Evolutionary conservation across 495 filamentous ascomycete genomes (phyloP).

Genomic region (Cercophora samala): DNA sequence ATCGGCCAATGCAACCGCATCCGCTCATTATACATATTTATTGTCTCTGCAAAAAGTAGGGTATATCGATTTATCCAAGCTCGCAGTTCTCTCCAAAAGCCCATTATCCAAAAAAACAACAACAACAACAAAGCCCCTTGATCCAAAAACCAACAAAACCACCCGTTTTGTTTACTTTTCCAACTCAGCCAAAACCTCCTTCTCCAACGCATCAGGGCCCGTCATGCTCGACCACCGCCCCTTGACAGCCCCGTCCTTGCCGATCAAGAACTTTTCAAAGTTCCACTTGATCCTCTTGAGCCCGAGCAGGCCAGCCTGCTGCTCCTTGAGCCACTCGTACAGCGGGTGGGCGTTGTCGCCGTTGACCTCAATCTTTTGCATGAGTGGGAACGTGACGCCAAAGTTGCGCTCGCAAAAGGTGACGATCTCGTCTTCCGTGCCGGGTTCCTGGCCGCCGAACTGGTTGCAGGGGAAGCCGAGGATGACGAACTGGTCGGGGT

Average conservation of each 20-base stretch:
- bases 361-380: constrained; percentile 92
- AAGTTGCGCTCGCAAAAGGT: constrained; percentile 92
- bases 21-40: too few species aligned
- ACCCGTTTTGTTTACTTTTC: constrained; percentile 14
- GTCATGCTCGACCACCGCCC: constrained; percentile 77
- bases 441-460: constrained; percentile 88
- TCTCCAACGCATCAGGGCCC: constrained; percentile 78
- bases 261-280: constrained; percentile 95
- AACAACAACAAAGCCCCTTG: neutral
- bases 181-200: constrained; percentile 70
- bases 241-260: constrained; percentile 79
- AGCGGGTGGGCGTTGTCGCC: constrained; percentile 75
- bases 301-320: constrained; percentile 79
- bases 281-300: constrained; percentile 93
- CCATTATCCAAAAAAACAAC: too few species aligned
- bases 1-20: too few species aligned
- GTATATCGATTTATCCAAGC: too few species aligned
- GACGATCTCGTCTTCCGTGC: constrained; percentile 85
- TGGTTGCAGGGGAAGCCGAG: constrained; percentile 99
- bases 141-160: neutral
- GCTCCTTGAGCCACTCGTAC: constrained; percentile 83
- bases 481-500: constrained; percentile 75
- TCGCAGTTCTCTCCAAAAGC: too few species aligned
- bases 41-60: too few species aligned
- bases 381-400: constrained; percentile 87